Base-by-base conservation (phyloP, 257 asterid species). In the Linaria vulgaris region DNA sequence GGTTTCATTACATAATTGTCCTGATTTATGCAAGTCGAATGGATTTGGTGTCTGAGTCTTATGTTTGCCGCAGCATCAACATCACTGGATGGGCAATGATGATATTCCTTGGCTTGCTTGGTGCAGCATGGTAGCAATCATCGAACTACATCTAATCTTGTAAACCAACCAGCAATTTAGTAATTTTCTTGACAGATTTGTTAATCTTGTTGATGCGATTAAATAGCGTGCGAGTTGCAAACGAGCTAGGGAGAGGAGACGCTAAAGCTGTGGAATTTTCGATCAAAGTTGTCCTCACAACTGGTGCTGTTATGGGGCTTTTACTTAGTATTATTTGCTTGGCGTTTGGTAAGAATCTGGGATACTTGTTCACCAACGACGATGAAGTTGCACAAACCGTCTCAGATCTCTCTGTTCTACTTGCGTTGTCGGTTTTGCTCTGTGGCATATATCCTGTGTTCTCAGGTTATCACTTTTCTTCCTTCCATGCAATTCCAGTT, bases 1-100 rank as follows among this genome's bases (percentile, higher is more conserved):
- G 9, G 94, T 89, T 17, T 72, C 31, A 11, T 10, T 58, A 24
- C 17, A 27, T 2, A 34, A 21, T 41, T 21, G 31, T 52, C 65
- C 43, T 30, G 37, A 43, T 38, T 74, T 66, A 30, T 17, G 49
- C 58, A 22, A 15, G 56, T 12, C 24, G 45, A 14, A 54, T 22
- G 62, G 72, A 53, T 62, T 20, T 76, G 46, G n/a, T 4, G 11
- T 20, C 37, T 61, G 16, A 47, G 16, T 30, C 15, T 16, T 41
- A 17, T 12, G 21, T 49, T 0, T 7, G 4, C 54, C 37, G 67
- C 78, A 82, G 96, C 78, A 86, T 86, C 60, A 88, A 85, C 70
- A 70, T 84, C 77, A 80, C 69, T 11, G 88, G 78, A 57, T 86
- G 92, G 92, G 95, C 86, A 74, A 77, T 86, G 76, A 86, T 82